Evolutionary conservation across 2,329 filamentous ascomycete genomes (phyloP), one percentile per base, ranked within the genome.

Genomic region (Cladophialophora psammophila): DNA sequence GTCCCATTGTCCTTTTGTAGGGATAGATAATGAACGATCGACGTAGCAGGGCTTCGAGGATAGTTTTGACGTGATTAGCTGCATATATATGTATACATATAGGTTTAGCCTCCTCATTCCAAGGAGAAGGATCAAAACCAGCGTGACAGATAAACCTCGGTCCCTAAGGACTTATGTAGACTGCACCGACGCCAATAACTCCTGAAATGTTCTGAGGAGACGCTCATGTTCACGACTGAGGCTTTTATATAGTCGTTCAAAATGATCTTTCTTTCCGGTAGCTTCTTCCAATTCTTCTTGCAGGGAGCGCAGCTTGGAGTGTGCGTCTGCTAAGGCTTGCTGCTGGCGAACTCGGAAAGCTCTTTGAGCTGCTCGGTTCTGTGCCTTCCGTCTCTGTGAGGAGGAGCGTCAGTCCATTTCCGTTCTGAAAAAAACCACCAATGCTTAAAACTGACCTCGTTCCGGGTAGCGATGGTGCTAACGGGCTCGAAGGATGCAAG

Each of bases 281-380:
- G 52, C 66, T 26, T 61, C 57, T n/a, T 65, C 50, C 35, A 65
- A 20, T 36, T 68, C 62, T 34, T 57, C 62, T 35, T 68, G 32
- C 20, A 68, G 32, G 26, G 36, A 18, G 8, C 57, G 57, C 62
- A 65, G 20, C 35, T 54, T 65, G 2, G 45, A 36, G 5, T 36
- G 60, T 9, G 62, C 66, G 18, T 65, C 58, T n/a, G n/a, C n/a
- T 45, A 68, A 59, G 5, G 66, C 66, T 81, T 91, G 94, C 79
- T 97, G 94, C 80, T 97, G 97, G 69, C 94, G 91, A 78, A 97
- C 93, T 62, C 94, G 89, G 85, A 97, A 97, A 4, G 94, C 94
- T 66, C 94, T 88, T 80, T 97, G 94, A 7, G 94, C 94, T 7
- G 93, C 93, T 72, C 94, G 88, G 74, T 97, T 97, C 76, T 97